These are phyloP conservation scores for Helicocarpus griseus DNA, from an alignment of 2,329 filamentous ascomycete species.

Conservation along the genomic window DNA sequence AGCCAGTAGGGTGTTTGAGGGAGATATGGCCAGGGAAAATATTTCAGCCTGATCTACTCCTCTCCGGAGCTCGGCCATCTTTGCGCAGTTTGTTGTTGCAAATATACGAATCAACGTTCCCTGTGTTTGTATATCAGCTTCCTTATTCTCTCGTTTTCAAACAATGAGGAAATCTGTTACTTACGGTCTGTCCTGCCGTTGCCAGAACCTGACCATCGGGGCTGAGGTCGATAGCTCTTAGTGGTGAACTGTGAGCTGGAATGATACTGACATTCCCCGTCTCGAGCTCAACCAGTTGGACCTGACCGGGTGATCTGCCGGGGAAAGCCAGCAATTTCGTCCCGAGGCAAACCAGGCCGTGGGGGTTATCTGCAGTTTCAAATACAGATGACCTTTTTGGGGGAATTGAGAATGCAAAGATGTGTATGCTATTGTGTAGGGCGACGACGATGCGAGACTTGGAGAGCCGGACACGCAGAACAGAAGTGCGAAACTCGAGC, in stretches of 20 bases:
- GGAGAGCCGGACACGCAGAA: constrained; percentile 70
- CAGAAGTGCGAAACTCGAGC: constrained; percentile 68
- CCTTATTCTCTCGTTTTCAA: neutral
- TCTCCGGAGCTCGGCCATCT: constrained; percentile 72
- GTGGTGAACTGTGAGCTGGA: constrained; percentile 70
- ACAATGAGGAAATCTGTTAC: constrained; percentile 5
- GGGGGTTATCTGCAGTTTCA: constrained; percentile 75
- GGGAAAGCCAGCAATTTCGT: constrained; percentile 70
- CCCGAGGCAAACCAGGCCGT: constrained; percentile 70
- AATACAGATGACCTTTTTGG: constrained; percentile 64
- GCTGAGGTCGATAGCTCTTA: constrained; percentile 72
- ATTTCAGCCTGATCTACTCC: constrained; percentile 83
- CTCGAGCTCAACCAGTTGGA: constrained; percentile 72
- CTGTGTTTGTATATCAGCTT: constrained; percentile 24
- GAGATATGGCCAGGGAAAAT: constrained; percentile 81
- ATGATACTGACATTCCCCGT: constrained; percentile 86
- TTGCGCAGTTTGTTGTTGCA: constrained; percentile 67
- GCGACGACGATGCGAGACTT: constrained; percentile 69
- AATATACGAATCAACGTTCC: constrained; percentile 86
- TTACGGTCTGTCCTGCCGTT: constrained; percentile 73
- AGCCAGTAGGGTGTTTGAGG: constrained; percentile 67
- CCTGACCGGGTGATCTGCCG: constrained; percentile 76
- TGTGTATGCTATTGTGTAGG: constrained; percentile 68
- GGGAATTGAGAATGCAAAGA: constrained; percentile 69
- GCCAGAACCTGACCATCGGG: constrained; percentile 71